Conservation (phyloP, 2,329 filamentous ascomycete species). For the Stemphylium lycopersici region DNA sequence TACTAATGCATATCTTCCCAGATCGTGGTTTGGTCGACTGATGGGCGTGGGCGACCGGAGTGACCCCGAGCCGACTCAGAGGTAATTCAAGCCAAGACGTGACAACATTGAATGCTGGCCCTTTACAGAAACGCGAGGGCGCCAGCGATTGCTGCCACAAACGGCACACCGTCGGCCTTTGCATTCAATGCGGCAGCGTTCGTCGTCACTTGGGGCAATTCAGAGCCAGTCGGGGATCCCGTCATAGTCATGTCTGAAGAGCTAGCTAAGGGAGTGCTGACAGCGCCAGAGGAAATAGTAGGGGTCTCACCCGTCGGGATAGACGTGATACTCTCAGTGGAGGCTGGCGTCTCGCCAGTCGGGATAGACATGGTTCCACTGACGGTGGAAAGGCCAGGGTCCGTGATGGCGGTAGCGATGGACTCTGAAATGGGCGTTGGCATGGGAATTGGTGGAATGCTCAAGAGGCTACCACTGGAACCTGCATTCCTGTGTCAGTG, state of each 20-base stretch:
- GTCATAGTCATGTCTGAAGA: background rate
- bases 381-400: constrained; percentile 10
- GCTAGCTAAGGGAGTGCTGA: constrained; percentile 3
- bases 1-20: too few relatives aligned
- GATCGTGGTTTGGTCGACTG: too few relatives aligned
- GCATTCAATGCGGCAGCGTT: constrained; percentile 28
- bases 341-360: constrained; percentile 28
- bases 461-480: constrained; percentile 18
- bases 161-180: constrained; percentile 15
- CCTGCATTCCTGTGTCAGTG: constrained; percentile 12
- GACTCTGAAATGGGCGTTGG: constrained; percentile 2
- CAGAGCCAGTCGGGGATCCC: background rate
- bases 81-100: background rate
- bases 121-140: constrained; percentile 33
- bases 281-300: constrained; percentile 15
- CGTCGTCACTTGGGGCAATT: constrained; percentile 11
- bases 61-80: background rate
- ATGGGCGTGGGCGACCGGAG: background rate
- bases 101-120: background rate
- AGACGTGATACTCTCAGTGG: constrained; percentile 14
- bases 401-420: constrained; percentile 9
- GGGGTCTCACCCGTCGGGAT: constrained; percentile 34
- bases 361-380: constrained; percentile 24
- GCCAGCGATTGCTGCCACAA: constrained; percentile 28
- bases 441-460: constrained; percentile 5